Conservation (phyloP, 129 eudicot species). For the Deinandra increscens region DNA sequence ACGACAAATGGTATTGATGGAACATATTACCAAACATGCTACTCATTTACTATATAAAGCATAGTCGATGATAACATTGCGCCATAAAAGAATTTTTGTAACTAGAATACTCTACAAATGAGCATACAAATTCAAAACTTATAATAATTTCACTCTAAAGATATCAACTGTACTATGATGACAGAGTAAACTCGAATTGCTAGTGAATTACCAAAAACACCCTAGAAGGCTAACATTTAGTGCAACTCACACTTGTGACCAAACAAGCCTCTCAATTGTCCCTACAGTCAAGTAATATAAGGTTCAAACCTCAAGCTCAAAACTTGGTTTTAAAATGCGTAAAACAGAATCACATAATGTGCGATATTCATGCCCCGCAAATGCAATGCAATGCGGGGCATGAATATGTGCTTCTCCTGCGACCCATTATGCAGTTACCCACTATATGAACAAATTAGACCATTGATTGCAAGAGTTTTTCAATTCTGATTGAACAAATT, state of each 20-base stretch:
- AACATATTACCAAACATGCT: not conserved
- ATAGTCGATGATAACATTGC: not conserved
- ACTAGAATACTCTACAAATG: not conserved
- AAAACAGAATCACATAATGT: no score
- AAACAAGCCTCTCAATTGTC: not conserved
- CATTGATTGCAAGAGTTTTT: no score
- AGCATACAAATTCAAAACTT: slow-evolving; percentile 1
- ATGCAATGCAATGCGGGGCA: no score
- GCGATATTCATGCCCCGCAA: no score
- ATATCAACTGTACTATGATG: not conserved
- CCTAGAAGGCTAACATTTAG: not conserved
- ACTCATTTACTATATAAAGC: not conserved
- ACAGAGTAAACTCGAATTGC: not conserved
- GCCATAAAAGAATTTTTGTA: not conserved
- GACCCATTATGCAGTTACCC: no score
- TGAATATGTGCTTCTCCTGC: no score
- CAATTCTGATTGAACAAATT: no score
- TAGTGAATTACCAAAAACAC: slow-evolving; percentile 2
- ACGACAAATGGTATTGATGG: no score
- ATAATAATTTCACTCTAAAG: not conserved
- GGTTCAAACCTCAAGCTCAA: no score
- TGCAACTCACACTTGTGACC: not conserved
- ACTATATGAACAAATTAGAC: no score
- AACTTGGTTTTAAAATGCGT: no score
- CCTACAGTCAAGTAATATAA: not conserved